phyloP scores from a whole-genome alignment of 768 basidiomycete species.

The Chalciporus pseudorubinellus region DNA sequence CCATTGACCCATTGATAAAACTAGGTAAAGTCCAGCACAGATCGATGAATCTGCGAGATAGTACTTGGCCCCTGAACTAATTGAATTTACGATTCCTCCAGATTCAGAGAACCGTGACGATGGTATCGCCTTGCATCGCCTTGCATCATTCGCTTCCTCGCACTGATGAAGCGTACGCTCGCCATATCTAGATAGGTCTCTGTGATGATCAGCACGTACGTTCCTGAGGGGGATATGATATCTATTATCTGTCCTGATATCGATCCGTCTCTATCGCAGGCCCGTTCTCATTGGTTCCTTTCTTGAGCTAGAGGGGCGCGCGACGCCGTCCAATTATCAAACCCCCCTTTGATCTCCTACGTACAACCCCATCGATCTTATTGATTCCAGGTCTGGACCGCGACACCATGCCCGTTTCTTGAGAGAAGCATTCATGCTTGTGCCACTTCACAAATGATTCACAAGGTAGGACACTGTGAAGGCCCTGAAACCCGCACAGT shows the following conservation, averaged over 20 bases:
- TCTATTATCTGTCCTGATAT: slow-evolving; percentile 8
- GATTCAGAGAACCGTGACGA: neutral
- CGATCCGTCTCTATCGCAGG: slow-evolving; percentile 23
- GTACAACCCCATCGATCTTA: slow-evolving; percentile 8
- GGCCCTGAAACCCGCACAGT: neutral
- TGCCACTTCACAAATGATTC: neutral
- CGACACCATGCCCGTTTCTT: neutral
- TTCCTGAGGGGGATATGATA: slow-evolving; percentile 14
- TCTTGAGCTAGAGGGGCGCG: neutral
- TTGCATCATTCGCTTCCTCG: neutral
- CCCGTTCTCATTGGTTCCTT: neutral
- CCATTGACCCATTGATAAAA: neutral
- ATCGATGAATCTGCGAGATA: neutral
- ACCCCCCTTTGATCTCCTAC: neutral
- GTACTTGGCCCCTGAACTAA: neutral
- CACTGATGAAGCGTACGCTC: slow-evolving; percentile 2
- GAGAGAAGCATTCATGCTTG: neutral
- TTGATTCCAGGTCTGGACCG: neutral
- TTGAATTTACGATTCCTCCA: neutral
- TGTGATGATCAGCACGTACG: slow-evolving; percentile 12
- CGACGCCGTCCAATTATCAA: slow-evolving; percentile 4
- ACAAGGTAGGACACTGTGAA: neutral
- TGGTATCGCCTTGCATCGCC: neutral
- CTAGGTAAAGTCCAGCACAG: neutral
- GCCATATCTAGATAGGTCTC: slow-evolving; percentile 1